Base-by-base conservation (phyloP, 768 basidiomycete genomes). In the Naganishia friedmannii region DNA sequence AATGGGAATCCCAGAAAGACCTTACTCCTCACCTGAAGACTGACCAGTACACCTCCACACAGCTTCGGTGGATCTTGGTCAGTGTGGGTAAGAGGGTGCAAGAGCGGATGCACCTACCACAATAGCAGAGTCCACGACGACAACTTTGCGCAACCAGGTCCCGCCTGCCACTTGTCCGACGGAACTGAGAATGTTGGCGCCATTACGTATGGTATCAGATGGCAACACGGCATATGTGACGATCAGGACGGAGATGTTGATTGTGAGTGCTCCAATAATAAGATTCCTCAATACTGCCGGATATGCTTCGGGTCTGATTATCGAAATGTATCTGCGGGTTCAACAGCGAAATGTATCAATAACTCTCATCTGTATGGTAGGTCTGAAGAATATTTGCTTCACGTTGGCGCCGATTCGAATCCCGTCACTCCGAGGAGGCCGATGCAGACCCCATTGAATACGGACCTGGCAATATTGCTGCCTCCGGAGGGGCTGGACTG, bases 361-460 rank as follows among this genome's bases (percentile, higher is more conserved):
- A 21, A 4, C 60, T 45, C 4, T 45, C 5, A 23, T n/a, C 3
- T 2, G 37, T n/a, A 45, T 4, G 39, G 2, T 19, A 13, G n/a
- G 7, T 12, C 21, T 15, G 19, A 55, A 51, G 7, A n/a, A n/a
- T 10, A 56, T 29, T 29, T 8, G 17, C 17, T 55, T 60, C 34
- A 90, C 3, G 88, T 85, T 3, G 89, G 88, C 0, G 85, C 84
- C 60, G 71, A 70, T 69, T 77, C 75, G 69, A 76, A 76, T 68
- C 88, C 88, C 23, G 90, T 90, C 42, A 90, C 82, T 0, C 88
- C 89, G 0, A 91, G 82, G 83, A 90, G 87, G 0, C 88, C 86
- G 3, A 91, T 82, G 73, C 89, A 90, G 31, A 88, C 82, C 0
- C 90, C 90, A 70, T 87, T 82, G 77, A 86, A 91, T 9, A 87